Base-by-base conservation (phyloP, 2,329 filamentous ascomycete genomes). In the Kalaharituber pfeilii region DNA sequence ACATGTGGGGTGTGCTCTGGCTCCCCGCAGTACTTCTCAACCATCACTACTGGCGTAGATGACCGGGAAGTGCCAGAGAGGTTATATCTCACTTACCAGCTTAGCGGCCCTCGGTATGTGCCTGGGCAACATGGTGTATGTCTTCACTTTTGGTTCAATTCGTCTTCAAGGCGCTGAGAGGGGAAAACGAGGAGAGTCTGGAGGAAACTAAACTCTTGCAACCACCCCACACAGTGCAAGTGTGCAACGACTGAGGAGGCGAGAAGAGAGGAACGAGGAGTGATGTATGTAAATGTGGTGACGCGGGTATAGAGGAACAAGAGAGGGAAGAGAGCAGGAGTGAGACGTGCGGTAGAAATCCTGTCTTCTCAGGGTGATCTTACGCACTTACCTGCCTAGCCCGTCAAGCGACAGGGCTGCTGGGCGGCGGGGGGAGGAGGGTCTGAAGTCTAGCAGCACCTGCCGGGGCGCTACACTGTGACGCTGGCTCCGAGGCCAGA, bases 321-420 rank as follows among this genome's bases (percentile, higher is more conserved):
- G 65, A 63, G 66, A 65, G 66, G 64, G 66, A 67, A 67, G 66
- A 67, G 64, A 59, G 67, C 65, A 64, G 64, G 63, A 62, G 65
- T 67, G 59, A 49, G 51, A 45, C 44, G 52, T 51, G 36, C 51
- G 52, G 53, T 45, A 39, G 52, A 30, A 50, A 50, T 50, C 47
- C 44, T 49, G 44, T 4, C 18, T 49, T 49, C 2, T 18, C 15
- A n/a, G n/a, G 15, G 15, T 36, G 30, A 36, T 3, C 30, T 11
- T 36, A 36, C 30, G 30, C 33, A 39, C 2, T 39, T 39, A 18
- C 4, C 4, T 39, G 20, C 20, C n/a, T n/a, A n/a, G 20, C 33
- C 42, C 42, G 42, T 47, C 25, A 5, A 47, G 42, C 20, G 42
- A 47, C 42, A 11, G 24, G 3, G 15, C 15, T 2, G 33, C 33